phyloP scores from a whole-genome alignment of 2,329 filamentous ascomycete genomes.

The Monosporascus sp. region DNA sequence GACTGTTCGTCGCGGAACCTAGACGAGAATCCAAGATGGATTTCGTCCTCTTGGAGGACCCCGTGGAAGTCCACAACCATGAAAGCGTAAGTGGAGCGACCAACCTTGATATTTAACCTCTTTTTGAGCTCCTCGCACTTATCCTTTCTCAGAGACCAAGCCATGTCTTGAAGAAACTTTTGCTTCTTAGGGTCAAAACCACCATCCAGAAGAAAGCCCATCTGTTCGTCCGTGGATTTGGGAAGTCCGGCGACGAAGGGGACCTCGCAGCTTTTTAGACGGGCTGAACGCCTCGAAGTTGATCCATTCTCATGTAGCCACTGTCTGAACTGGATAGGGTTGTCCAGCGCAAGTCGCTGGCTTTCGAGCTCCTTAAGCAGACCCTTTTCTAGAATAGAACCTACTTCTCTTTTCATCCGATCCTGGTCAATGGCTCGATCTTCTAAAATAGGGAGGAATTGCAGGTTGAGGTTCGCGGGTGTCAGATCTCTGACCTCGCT shows the following conservation, averaged over 20 bases:
- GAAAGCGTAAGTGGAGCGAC: conserved; percentile 54
- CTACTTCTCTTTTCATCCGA: conserved; percentile 43
- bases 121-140: conserved; percentile 49
- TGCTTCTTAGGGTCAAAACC: conserved; percentile 52
- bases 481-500: conserved; percentile 39
- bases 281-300: conserved; percentile 22
- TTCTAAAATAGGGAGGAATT: conserved; percentile 63
- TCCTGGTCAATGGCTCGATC: conserved; percentile 45
- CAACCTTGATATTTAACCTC: conserved; percentile 56
- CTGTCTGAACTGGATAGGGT: conserved; percentile 43
- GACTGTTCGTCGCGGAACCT: conserved; percentile 51
- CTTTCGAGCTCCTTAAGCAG: conserved; percentile 47
- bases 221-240: conserved; percentile 39
- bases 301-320: conserved; percentile 45
- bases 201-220: conserved; percentile 49
- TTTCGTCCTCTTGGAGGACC: conserved; percentile 56
- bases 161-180: conserved; percentile 41
- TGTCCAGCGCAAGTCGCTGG: conserved; percentile 44
- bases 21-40: conserved; percentile 64
- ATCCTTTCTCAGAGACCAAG: conserved; percentile 40
- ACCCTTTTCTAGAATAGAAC: conserved; percentile 40
- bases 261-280: conserved; percentile 33
- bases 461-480: conserved; percentile 56
- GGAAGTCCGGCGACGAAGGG: conserved; percentile 47
- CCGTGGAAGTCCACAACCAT: conserved; percentile 65